These are phyloP conservation scores for Venturia asperata DNA, from an alignment of 2,329 filamentous ascomycete species.

Conservation along the genomic window DNA sequence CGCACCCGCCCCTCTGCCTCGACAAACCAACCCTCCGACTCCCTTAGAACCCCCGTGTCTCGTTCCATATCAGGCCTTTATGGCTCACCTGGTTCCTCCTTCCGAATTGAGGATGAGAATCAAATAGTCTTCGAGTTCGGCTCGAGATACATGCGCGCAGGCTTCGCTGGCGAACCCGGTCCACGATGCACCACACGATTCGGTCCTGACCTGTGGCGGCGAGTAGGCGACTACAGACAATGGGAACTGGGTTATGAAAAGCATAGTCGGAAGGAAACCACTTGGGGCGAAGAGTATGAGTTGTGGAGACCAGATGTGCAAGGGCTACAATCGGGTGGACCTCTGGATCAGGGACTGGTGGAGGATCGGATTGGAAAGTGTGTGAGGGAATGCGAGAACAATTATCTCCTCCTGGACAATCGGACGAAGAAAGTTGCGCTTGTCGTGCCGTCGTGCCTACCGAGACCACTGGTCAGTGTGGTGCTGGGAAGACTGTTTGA, in stretches of 20 bases:
- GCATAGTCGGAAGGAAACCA: constrained; percentile 40
- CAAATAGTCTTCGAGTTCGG: constrained; percentile 76
- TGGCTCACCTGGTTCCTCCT: constrained; percentile 48
- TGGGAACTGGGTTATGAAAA: constrained; percentile 54
- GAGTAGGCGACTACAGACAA: constrained; percentile 72
- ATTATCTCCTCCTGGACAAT: constrained; percentile 64
- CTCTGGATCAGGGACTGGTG: constrained; percentile 61
- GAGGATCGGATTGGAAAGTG: constrained; percentile 81
- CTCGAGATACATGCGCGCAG: constrained; percentile 67
- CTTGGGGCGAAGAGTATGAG: constrained; percentile 60
- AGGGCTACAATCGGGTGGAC: constrained; percentile 49
- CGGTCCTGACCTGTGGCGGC: constrained; percentile 65
- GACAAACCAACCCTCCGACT: constrained; percentile 9
- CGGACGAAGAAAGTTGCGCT: constrained; percentile 68
- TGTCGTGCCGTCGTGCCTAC: constrained; percentile 68
- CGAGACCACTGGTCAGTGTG: constrained; percentile 68
- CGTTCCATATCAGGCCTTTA: constrained; percentile 53
- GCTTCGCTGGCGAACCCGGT: constrained; percentile 75
- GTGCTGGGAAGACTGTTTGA: constrained; percentile 72
- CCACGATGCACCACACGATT: constrained; percentile 67
- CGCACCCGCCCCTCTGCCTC: constrained; percentile 14
- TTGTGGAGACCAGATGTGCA: constrained; percentile 73
- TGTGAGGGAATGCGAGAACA: constrained; percentile 73
- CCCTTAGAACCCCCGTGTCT: constrained; percentile 45
- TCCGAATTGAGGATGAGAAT: constrained; percentile 68